Base-by-base conservation (phyloP, 805 yeast genomes). In the Vanderwaltozyma tropicalis region DNA sequence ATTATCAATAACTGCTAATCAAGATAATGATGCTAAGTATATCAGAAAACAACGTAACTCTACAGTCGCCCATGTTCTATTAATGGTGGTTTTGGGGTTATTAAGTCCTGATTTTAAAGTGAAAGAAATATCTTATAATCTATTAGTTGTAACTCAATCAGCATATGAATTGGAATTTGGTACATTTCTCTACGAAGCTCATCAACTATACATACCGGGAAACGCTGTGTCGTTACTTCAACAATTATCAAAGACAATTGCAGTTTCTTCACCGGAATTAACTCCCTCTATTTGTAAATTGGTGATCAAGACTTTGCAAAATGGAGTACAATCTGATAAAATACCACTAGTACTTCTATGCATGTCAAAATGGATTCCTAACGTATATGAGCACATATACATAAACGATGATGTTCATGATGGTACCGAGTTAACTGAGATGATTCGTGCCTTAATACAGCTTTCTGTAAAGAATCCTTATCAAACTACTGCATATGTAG, bases 291-390 rank as follows among this genome's bases (percentile, higher is more conserved):
- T 82, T 1, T 47, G 55, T 46, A 50, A 49, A 27, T 44, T 47
- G 16, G 34, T 49, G 25, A 24, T 52, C 12, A 52, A 53, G 17
- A 52, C 54, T 9, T 35, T 56, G 22, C 45, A 45, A 10, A 45
- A 41, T 30, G 41, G 40, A n/a, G 24, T 51, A 10, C 39, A 37
- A 8, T 41, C 37, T 15, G 39, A 34, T 9, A 28, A 44, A 27
- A 38, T 45, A 7, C 50, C 53, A 9, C 42, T 42, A 9, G 35
- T 46, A 16, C 36, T 54, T 3, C 37, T 44, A 17, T 41, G 49
- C 21, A 29, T 76, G 13, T 64, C 80, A 0, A 86, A 88, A 0
- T 85, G 94, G 94, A 65, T 81, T 15, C 68, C 69, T 22, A 79
- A 82, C 47, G 65, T 83, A 19, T 72, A 75, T 51, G 63, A 66